Evolutionary conservation across 2,329 filamentous ascomycete species (phyloP).

Genomic region (Lasiodiplodia sp.): DNA sequence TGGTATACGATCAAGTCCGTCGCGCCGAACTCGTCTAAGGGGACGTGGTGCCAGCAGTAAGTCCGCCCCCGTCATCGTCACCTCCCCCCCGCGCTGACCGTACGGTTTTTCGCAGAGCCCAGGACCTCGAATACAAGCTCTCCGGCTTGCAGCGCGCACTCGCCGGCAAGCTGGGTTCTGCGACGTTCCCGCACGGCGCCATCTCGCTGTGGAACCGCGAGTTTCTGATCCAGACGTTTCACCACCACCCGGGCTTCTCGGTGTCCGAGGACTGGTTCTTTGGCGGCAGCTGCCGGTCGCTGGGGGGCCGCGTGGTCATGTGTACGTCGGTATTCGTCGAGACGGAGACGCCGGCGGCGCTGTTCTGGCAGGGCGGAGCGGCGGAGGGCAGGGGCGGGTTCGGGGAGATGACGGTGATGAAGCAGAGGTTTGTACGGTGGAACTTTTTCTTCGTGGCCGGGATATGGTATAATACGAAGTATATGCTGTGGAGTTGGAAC

Average conservation of each 20-base stretch:
- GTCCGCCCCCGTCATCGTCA: too few species aligned
- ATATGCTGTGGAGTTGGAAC: constrained; percentile 57
- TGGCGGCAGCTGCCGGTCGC: constrained; percentile 55
- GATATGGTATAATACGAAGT: constrained; percentile 57
- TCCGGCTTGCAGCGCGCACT: constrained; percentile 34
- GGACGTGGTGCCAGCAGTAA: constrained; percentile 48
- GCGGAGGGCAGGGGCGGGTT: constrained; percentile 54
- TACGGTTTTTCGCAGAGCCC: too few species aligned
- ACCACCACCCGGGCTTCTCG: constrained; percentile 58
- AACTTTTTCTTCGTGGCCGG: constrained; percentile 62
- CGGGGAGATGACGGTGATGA: constrained; percentile 62
- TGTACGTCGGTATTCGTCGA: constrained; percentile 60
- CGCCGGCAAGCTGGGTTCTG: constrained; percentile 52
- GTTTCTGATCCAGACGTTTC: constrained; percentile 56
- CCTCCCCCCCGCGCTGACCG: too few species aligned
- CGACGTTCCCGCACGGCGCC: constrained; percentile 60
- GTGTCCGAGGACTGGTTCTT: constrained; percentile 63
- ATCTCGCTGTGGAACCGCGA: constrained; percentile 58
- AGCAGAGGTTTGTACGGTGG: constrained; percentile 59
- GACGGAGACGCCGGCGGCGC: constrained; percentile 55
- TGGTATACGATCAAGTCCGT: constrained; percentile 59
- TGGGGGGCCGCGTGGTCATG: constrained; percentile 58
- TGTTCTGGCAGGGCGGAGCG: constrained; percentile 51
- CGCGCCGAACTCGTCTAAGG: constrained; percentile 41
- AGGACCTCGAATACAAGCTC: constrained; percentile 62